Conservation (phyloP, 2,329 filamentous ascomycete genomes). For the Aspergillus costaricaensis region DNA sequence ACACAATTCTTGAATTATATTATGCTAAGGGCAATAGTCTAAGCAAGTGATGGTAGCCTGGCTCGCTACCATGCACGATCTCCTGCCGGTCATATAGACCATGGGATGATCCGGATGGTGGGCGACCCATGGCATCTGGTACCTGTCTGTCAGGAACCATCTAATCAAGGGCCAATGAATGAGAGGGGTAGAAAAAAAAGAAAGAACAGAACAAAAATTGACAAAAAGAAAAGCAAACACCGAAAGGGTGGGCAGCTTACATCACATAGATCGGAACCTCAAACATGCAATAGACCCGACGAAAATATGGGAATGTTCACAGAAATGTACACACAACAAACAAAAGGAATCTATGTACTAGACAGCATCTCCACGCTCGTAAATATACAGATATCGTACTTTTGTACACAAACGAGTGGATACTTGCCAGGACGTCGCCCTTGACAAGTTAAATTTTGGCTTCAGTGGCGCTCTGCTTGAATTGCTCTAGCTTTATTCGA, state of each 20-base stretch:
- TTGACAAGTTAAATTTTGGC: not conserved
- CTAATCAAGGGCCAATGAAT: not conserved
- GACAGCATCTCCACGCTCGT: too few relatives aligned
- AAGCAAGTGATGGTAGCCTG: not conserved
- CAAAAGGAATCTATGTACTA: too few relatives aligned
- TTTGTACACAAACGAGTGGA: not conserved
- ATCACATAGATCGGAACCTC: not conserved
- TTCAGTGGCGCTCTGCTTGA: not conserved
- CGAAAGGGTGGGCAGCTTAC: not conserved
- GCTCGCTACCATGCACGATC: conserved; percentile 6
- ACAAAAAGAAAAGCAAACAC: too few relatives aligned
- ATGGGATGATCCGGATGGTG: not conserved
- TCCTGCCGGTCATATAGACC: not conserved
- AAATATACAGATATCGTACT: too few relatives aligned
- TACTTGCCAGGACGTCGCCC: not conserved
- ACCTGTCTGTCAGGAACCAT: not conserved
- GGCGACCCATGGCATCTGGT: not conserved
- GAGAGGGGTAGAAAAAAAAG: not conserved
- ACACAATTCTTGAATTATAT: too few relatives aligned
- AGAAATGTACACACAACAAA: too few relatives aligned
- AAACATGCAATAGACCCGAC: not conserved
- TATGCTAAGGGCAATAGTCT: not conserved
- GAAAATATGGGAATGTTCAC: too few relatives aligned
- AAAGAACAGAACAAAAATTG: not conserved
- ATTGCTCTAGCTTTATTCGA: not conserved